Evolutionary conservation across 1,284 basidiomycete genomes (phyloP).

Genomic region (Malassezia nana): DNA sequence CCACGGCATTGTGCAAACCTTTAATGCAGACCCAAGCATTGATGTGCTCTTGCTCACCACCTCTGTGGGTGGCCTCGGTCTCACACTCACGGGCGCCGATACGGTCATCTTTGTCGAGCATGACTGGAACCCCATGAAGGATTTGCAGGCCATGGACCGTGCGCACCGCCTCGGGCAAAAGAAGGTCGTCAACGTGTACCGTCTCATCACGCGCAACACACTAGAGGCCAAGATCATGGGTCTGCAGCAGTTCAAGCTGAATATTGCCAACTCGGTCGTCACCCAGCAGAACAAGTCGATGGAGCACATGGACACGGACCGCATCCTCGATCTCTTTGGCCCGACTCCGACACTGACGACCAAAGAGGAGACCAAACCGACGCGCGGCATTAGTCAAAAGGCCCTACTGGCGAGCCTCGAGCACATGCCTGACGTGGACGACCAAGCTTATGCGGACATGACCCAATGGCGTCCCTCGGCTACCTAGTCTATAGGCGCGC

Average conservation of each 20-base stretch:
- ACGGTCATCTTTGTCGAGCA: constrained; percentile 99
- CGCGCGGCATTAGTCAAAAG: constrained; percentile 45
- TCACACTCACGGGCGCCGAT: constrained; percentile 94
- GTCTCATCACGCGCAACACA: constrained; percentile 90
- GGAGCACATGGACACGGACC: constrained; percentile 90
- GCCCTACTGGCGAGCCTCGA: constrained; percentile 48
- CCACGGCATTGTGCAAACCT: constrained; percentile 74
- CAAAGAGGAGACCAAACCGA: not conserved
- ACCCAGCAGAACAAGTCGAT: constrained; percentile 93
- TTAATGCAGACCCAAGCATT: constrained; percentile 94
- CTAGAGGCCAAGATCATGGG: constrained; percentile 99
- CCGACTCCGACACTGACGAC: constrained; percentile 2
- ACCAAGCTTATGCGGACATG: constrained; percentile 41
- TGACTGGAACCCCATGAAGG: constrained; percentile 99
- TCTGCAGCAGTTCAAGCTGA: constrained; percentile 89
- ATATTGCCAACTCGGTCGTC: constrained; percentile 91
- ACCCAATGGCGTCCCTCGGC: constrained; percentile 23
- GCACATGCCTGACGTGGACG: constrained; percentile 45
- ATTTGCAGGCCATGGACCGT: constrained; percentile 97
- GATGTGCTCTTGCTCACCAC: constrained; percentile 93
- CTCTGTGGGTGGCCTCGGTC: constrained; percentile 86
- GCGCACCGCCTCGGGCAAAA: constrained; percentile 97
- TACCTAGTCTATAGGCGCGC: not conserved
- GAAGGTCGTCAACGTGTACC: constrained; percentile 97
- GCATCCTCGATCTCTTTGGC: constrained; percentile 85